Percentiles rank a stretch among this genome's conserved stretches.
phyloP scores from a whole-genome alignment of 768 basidiomycete genomes.

The Hypholoma fasciculare region DNA sequence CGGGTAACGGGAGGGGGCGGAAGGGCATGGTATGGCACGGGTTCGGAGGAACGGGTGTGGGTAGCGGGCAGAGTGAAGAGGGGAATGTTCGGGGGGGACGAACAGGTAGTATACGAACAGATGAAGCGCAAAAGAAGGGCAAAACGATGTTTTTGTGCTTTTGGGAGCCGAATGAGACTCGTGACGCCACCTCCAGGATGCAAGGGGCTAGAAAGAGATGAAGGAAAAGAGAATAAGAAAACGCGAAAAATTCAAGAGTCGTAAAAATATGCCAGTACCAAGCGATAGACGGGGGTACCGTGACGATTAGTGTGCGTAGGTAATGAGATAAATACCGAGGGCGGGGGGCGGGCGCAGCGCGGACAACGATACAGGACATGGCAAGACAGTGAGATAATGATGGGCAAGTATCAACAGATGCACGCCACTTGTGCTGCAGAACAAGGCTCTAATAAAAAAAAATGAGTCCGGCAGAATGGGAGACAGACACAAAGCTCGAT shows the following conservation, averaged over 20 bases:
- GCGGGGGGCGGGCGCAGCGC: conserved; percentile 8
- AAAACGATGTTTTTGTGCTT: conserved; percentile 51
- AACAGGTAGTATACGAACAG: conserved; percentile 27
- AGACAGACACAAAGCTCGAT: conserved; percentile 12
- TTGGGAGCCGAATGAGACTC: conserved; percentile 19
- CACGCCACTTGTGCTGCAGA: conserved; percentile 13
- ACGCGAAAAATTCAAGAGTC: conserved; percentile 28
- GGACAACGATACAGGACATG: conserved; percentile 19
- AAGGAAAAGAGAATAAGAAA: conserved; percentile 27
- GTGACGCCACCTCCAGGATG: conserved; percentile 11
- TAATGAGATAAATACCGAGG: conserved; percentile 35
- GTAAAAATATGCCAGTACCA: conserved; percentile 16
- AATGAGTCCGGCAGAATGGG: conserved; percentile 18
- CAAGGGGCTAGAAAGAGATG: conserved; percentile 28
- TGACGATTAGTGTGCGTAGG: conserved; percentile 30
- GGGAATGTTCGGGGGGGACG: conserved; percentile 14
- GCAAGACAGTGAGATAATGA: conserved; percentile 9
- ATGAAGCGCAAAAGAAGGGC: conserved; percentile 33
- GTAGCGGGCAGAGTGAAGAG: conserved; percentile 24
- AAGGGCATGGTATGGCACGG: conserved; percentile 16
- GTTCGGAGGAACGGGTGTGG: conserved; percentile 16
- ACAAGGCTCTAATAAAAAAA: conserved; percentile 16
- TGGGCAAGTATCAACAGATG: conserved; percentile 15
- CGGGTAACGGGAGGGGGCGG: conserved; percentile 7
- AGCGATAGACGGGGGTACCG: conserved; percentile 20